Base-by-base conservation (phyloP, 2,329 filamentous ascomycete genomes). In the Nemania serpens region DNA sequence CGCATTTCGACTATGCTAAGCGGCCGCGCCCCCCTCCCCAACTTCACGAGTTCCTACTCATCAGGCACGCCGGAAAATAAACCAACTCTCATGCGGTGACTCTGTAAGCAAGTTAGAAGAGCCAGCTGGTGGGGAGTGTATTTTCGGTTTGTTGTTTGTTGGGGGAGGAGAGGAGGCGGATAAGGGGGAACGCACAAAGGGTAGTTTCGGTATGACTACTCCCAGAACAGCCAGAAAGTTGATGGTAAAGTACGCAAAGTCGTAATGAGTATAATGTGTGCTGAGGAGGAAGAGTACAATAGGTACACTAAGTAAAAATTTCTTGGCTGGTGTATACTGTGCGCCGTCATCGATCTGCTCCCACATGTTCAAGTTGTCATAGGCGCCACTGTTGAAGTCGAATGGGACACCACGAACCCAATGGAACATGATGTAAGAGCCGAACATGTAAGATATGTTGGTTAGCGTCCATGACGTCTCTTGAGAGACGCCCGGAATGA, bases 311-410 rank as follows among this genome's bases (percentile, higher is more conserved):
- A 98, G 88, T 61, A 99, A 83, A 74, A 99, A 99, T 78, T 99
- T 99, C 84, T 99, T 99, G 68, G 95, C 91, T 3, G 95, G 95
- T 0, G 95, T 99, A 81, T 98, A 99, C 77, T 99, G 95, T 70
- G 95, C 95, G 48, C 95, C 95, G 73, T 98, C 96, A 81, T 99
- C 95, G 76, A 99, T 99, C 80, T 99, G 95, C 81, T 99, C 95
- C 95, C 95, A 99, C 95, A 99, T 98, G 81, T 98, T 99, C 74
- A 99, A 84, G 77, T 99, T 98, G 83, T 99, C 95, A 78, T 98
- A 99, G 70, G 95, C 95, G 61, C 95, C 95, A 58, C 91, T 90
- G 75, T 99, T 99, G 84, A 99, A 99, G 77, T 99, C 95, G 75
- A 99, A 99, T 5, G 95, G 95, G 48, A 98, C 92, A 70, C 95